These are phyloP conservation scores for Linum trigynum DNA, from an alignment of 345 rosid genomes.

Conservation along the genomic window DNA sequence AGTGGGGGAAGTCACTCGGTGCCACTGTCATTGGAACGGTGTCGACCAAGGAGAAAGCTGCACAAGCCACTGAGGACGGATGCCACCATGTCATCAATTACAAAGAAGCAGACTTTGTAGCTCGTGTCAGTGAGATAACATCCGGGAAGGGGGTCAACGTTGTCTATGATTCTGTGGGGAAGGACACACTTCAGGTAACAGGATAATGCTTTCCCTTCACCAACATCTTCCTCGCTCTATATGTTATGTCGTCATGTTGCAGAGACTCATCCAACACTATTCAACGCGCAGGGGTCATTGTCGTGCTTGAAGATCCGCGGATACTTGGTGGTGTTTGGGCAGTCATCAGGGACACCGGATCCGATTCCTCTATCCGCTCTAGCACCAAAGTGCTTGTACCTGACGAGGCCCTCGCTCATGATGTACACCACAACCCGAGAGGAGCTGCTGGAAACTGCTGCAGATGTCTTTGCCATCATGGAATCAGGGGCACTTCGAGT, in stretches of 20 bases:
- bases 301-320: constrained; percentile 70
- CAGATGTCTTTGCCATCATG: constrained; percentile 55
- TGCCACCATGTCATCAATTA: constrained; percentile 74
- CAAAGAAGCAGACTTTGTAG: constrained; percentile 72
- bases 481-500: constrained; percentile 52
- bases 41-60: constrained; percentile 76
- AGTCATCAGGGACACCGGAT: constrained; percentile 73
- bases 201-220: not conserved
- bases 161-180: constrained; percentile 89
- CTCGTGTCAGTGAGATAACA: constrained; percentile 68
- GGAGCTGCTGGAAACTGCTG: constrained; percentile 64
- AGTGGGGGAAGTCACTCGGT: constrained; percentile 85
- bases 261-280: not conserved
- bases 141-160: constrained; percentile 75
- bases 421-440: constrained; percentile 58
- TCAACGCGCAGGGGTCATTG: constrained; percentile 56
- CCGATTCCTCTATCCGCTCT: constrained; percentile 72
- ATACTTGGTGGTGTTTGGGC: constrained; percentile 81
- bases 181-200: constrained; percentile 73
- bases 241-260: too few relatives aligned
- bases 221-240: not conserved
- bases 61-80: constrained; percentile 89
- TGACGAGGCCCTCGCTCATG: constrained; percentile 75
- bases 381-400: constrained; percentile 58
- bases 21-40: constrained; percentile 85